These are phyloP conservation scores for Trichoderma asperellum DNA, from an alignment of 2,329 filamentous ascomycete genomes.

Conservation along the genomic window DNA sequence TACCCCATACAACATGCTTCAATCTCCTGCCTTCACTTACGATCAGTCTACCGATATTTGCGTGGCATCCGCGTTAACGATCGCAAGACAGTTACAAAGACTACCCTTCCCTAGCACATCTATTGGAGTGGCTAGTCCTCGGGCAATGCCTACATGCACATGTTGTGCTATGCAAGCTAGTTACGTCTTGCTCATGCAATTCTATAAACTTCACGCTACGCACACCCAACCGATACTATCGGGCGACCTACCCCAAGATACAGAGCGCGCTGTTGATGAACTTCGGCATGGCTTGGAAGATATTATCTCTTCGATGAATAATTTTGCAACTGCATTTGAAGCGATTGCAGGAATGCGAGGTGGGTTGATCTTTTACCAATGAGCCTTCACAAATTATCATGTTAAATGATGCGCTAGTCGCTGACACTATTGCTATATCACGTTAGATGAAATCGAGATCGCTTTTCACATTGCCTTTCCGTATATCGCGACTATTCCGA, in stretches of 20 bases:
- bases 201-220: background rate
- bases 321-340: background rate
- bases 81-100: background rate
- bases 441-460: background rate
- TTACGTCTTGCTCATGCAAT: background rate
- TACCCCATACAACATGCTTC: background rate
- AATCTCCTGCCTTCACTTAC: background rate
- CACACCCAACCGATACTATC: background rate
- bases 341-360: background rate
- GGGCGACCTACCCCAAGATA: background rate
- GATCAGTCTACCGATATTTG: background rate
- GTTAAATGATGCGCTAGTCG: background rate
- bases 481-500: background rate
- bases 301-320: background rate
- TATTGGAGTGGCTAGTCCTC: background rate
- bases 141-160: background rate
- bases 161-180: conserved; percentile 1
- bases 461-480: background rate
- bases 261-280: background rate
- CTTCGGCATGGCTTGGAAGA: background rate
- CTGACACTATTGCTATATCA: background rate
- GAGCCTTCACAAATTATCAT: background rate
- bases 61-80: background rate
- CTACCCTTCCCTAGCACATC: background rate
- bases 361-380: background rate